Evolutionary conservation across 495 filamentous ascomycete species (phyloP).

Genomic region (Daldinia childiae): DNA sequence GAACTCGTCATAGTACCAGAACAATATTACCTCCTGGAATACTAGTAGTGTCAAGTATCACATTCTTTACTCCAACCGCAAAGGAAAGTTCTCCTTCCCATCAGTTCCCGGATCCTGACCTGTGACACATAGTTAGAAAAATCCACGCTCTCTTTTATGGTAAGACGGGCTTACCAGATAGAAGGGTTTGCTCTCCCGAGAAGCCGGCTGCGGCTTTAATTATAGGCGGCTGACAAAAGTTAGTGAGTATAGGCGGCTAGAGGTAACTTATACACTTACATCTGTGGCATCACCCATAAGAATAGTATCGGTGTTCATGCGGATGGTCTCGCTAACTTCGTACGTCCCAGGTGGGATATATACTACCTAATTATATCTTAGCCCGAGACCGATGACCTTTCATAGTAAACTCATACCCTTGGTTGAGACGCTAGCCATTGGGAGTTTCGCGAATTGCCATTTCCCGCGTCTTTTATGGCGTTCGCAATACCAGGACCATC

Average conservation of each 20-base stretch:
- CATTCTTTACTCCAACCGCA: constrained; percentile 72
- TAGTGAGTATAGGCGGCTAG: neutral
- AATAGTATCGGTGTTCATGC: constrained; percentile 66
- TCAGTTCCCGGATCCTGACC: constrained; percentile 55
- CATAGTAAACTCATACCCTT: constrained; percentile 37
- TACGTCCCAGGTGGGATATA: constrained; percentile 74
- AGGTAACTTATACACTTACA: constrained; percentile 44
- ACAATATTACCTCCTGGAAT: constrained; percentile 53
- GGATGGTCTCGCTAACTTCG: constrained; percentile 63
- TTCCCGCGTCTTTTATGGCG: constrained; percentile 46
- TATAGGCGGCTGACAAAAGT: constrained; percentile 55
- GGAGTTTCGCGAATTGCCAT: constrained; percentile 44
- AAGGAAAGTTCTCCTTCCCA: constrained; percentile 56
- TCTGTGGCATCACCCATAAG: constrained; percentile 74
- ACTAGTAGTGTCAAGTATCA: constrained; percentile 71
- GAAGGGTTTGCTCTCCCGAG: constrained; percentile 46
- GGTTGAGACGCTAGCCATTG: constrained; percentile 57
- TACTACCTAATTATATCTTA: constrained; percentile 55
- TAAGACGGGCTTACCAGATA: constrained; percentile 23
- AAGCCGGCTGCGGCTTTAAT: constrained; percentile 66
- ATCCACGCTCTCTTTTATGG: neutral
- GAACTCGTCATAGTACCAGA: neutral
- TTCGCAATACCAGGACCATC: constrained; percentile 51
- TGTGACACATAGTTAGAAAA: constrained; percentile 52
- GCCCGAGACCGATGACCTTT: neutral